phyloP scores from a whole-genome alignment of 192 early-diverging fungal genomes.

The Phlyctochytrium arcticum region DNA sequence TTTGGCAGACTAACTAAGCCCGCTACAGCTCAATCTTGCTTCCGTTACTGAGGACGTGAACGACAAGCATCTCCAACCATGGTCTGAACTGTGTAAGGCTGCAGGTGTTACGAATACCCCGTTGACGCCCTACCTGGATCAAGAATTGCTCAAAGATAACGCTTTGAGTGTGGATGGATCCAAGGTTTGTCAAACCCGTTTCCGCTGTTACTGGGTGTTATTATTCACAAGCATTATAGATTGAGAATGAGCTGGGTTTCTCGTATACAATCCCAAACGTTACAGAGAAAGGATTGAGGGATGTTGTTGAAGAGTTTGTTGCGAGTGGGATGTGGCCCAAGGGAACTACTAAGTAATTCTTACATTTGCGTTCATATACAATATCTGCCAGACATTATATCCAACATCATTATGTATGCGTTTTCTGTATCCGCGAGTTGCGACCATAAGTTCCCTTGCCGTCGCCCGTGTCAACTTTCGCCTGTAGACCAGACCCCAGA shows the following conservation, averaged over 20 bases:
- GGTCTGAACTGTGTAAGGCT: slow-evolving; percentile 78
- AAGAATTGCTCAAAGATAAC: slow-evolving; percentile 85
- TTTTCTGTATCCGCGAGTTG: too few species aligned
- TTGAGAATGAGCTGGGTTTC: slow-evolving; percentile 65
- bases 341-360: slow-evolving; percentile 45
- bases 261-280: slow-evolving; percentile 64
- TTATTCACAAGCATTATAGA: slow-evolving; percentile 36
- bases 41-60: slow-evolving; percentile 90
- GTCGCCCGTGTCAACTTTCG: too few species aligned
- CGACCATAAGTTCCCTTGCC: too few species aligned
- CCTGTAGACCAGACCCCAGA: too few species aligned
- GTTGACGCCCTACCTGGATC: slow-evolving; percentile 88
- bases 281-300: slow-evolving; percentile 61
- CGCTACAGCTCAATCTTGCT: slow-evolving; percentile 70
- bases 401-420: too few species aligned
- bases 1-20: neutral
- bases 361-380: too few species aligned
- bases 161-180: slow-evolving; percentile 80
- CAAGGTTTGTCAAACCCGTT: slow-evolving; percentile 39
- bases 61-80: slow-evolving; percentile 88
- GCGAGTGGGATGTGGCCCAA: slow-evolving; percentile 79
- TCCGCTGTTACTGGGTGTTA: slow-evolving; percentile 1
- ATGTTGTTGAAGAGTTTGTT: slow-evolving; percentile 79
- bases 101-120: slow-evolving; percentile 73
- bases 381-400: too few species aligned